Conservation (phyloP, 331 rosid species). For the Acacia concinna region DNA sequence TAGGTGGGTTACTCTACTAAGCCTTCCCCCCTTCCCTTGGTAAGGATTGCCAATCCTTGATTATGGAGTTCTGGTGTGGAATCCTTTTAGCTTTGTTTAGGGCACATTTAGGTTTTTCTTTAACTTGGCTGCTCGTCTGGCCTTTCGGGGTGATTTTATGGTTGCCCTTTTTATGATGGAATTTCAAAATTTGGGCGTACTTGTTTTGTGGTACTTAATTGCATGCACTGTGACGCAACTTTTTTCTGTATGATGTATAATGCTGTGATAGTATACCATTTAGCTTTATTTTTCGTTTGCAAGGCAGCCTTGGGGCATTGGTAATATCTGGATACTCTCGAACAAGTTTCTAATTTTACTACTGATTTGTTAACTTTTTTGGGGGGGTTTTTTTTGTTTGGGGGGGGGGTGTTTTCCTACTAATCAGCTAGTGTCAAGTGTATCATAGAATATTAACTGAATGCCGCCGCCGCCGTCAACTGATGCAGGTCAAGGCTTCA, state of each 20-base stretch:
- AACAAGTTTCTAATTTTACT: background rate
- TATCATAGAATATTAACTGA: background rate
- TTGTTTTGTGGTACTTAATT: background rate
- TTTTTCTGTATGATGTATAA: background rate
- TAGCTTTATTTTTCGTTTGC: background rate
- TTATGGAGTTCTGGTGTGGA: background rate
- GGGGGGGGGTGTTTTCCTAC: too few relatives aligned
- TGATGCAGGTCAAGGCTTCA: conserved; percentile 68
- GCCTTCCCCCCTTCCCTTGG: background rate
- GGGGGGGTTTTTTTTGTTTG: too few relatives aligned
- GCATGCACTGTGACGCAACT: conserved; percentile 9
- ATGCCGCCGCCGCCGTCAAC: background rate
- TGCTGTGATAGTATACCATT: background rate
- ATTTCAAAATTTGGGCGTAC: background rate
- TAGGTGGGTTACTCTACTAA: conserved; percentile 45
- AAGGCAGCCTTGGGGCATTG: background rate
- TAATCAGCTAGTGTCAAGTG: background rate
- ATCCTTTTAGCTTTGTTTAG: background rate
- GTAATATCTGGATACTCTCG: background rate
- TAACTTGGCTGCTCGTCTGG: background rate
- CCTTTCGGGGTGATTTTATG: background rate
- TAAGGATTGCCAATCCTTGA: background rate
- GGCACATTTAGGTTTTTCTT: background rate
- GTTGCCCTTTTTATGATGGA: too few relatives aligned
- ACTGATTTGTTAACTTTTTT: too few relatives aligned